Percentiles rank a stretch among this genome's conserved stretches.
Evolutionary conservation across 1,284 basidiomycete genomes (phyloP).

Genomic region (Rhodofomes roseus): DNA sequence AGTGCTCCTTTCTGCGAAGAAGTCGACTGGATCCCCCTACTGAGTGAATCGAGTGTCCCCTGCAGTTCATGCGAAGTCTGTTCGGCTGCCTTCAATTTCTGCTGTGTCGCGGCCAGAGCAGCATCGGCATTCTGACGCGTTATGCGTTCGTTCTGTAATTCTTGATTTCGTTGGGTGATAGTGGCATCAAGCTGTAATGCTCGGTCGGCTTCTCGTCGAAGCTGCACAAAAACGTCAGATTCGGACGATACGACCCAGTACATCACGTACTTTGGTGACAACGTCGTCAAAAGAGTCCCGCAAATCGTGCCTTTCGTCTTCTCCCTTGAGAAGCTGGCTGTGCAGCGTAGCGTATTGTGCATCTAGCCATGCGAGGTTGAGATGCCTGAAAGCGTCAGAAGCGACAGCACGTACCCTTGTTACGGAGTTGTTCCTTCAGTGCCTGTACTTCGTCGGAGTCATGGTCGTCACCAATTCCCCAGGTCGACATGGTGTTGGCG

Average conservation of each 20-base stretch:
- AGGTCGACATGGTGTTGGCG: slow-evolving; percentile 48
- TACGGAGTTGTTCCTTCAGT: slow-evolving; percentile 55
- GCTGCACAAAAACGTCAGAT: slow-evolving; percentile 31
- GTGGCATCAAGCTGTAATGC: slow-evolving; percentile 51
- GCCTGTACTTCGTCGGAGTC: slow-evolving; percentile 55
- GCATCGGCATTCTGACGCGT: slow-evolving; percentile 50
- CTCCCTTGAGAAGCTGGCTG: slow-evolving; percentile 51
- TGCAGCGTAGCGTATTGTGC: slow-evolving; percentile 51
- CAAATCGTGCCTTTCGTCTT: slow-evolving; percentile 51
- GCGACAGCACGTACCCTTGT: slow-evolving; percentile 46
- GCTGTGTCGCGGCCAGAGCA: slow-evolving; percentile 44
- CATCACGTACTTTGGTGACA: slow-evolving; percentile 48
- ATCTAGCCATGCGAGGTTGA: slow-evolving; percentile 7
- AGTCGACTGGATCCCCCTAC: slow-evolving; percentile 47
- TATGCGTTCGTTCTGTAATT: slow-evolving; percentile 53
- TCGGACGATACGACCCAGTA: neutral
- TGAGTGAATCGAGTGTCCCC: slow-evolving; percentile 51
- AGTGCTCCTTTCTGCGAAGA: slow-evolving; percentile 42
- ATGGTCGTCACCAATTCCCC: slow-evolving; percentile 55
- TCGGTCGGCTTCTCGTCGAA: slow-evolving; percentile 55
- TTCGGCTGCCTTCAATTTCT: slow-evolving; percentile 49
- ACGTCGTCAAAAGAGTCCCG: slow-evolving; percentile 51
- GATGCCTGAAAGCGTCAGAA: slow-evolving; percentile 6
- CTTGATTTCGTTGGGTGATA: slow-evolving; percentile 44
- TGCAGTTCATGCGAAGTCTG: slow-evolving; percentile 52